These are phyloP conservation scores for Scalesia atractyloides DNA, from an alignment of 129 eudicot genomes.

Conservation along the genomic window DNA sequence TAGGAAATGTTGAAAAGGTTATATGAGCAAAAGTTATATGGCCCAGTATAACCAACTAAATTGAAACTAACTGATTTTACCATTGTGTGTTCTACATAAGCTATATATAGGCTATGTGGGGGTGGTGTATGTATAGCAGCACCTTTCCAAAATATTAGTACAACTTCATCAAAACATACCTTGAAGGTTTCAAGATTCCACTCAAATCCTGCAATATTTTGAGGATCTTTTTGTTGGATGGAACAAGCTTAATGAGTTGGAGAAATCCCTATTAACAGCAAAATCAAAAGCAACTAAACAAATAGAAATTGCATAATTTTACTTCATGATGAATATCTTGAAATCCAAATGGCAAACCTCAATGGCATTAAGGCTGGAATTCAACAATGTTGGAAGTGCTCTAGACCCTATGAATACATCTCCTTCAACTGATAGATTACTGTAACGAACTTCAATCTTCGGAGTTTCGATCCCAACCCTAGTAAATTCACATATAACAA, in stretches of 20 bases:
- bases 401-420: slow-evolving; percentile 68
- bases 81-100: too few species aligned
- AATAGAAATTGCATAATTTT: neutral
- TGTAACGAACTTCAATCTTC: slow-evolving; percentile 64
- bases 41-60: too few species aligned
- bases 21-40: too few species aligned
- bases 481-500: neutral
- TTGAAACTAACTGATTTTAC: too few species aligned
- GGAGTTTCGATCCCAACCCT: slow-evolving; percentile 77
- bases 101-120: too few species aligned
- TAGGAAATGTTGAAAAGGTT: too few species aligned
- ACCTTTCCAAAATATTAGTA: neutral
- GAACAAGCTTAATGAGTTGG: slow-evolving; percentile 50
- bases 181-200: slow-evolving; percentile 75
- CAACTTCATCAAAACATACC: slow-evolving; percentile 46
- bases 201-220: slow-evolving; percentile 70
- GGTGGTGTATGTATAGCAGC: too few species aligned
- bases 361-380: slow-evolving; percentile 53
- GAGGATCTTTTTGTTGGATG: slow-evolving; percentile 64
- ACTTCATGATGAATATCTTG: neutral
- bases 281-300: neutral
- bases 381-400: slow-evolving; percentile 78
- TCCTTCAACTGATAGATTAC: slow-evolving; percentile 73
- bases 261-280: slow-evolving; percentile 53
- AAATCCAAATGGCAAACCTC: slow-evolving; percentile 47